Evolutionary conservation across 257 asterid species (phyloP).

Genomic region (Solanum bukasovii): DNA sequence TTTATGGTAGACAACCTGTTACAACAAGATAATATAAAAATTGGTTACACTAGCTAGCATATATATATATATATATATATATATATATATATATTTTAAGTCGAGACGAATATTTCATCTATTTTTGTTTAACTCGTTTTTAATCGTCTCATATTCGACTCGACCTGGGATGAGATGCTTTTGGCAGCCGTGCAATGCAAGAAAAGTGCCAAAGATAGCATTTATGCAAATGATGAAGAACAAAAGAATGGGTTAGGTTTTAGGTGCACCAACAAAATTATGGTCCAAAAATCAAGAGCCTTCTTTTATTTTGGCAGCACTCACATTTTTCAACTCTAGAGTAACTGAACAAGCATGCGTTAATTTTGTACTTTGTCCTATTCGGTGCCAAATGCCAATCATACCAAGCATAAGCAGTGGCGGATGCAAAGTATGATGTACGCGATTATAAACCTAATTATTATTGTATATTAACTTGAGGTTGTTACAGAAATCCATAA

Average conservation of each 20-base stretch:
- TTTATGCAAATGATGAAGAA: background rate
- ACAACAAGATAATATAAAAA: background rate
- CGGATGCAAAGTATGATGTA: background rate
- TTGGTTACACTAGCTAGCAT: background rate
- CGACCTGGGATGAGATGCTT: background rate
- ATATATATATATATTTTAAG: background rate
- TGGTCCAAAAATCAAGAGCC: background rate
- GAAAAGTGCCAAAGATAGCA: background rate
- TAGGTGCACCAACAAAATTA: background rate
- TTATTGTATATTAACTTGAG: background rate
- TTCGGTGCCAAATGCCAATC: background rate
- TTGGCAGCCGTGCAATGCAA: background rate
- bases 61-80: background rate
- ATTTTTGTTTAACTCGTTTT: no score
- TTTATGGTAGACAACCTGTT: background rate
- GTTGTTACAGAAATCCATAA: fast-evolving
- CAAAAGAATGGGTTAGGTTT: background rate
- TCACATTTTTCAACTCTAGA: background rate
- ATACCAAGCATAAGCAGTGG: background rate
- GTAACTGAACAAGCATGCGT: background rate
- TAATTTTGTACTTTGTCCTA: background rate
- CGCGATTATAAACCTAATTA: background rate
- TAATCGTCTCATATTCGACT: no score
- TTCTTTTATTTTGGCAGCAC: background rate
- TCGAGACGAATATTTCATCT: no score